Evolutionary conservation across 1,139 yeast genomes (phyloP).

Genomic region (Kodamaea fungicola): DNA sequence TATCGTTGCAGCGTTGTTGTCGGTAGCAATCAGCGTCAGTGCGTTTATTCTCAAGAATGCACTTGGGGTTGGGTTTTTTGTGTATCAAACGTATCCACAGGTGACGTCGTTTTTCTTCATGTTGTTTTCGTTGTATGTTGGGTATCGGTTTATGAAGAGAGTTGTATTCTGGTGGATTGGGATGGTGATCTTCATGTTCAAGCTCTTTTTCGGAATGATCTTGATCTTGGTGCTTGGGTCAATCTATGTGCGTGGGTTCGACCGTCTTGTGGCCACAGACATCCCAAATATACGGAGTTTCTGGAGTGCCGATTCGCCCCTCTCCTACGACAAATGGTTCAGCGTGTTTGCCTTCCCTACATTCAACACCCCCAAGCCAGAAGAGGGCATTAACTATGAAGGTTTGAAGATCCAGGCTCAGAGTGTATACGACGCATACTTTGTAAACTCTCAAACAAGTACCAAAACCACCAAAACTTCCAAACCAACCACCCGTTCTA

Average conservation of each 20-base stretch:
- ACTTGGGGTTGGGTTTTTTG: slow-evolving; percentile 13
- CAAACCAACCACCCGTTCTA: background rate
- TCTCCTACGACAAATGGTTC: too few relatives aligned
- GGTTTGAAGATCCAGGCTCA: slow-evolving; percentile 1
- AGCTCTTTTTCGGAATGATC: slow-evolving; percentile 13
- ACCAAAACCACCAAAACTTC: slow-evolving; percentile 1
- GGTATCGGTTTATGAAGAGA: slow-evolving; percentile 18
- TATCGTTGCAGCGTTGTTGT: slow-evolving; percentile 7
- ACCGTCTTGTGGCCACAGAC: background rate
- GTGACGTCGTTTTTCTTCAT: slow-evolving; percentile 18
- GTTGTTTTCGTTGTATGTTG: slow-evolving; percentile 19
- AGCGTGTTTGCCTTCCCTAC: too few relatives aligned
- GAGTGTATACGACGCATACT: background rate
- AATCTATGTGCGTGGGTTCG: slow-evolving; percentile 17
- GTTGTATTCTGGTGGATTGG: slow-evolving; percentile 26
- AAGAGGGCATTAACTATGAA: background rate
- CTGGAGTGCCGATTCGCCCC: too few relatives aligned
- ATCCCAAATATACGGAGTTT: too few relatives aligned
- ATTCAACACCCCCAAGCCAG: too few relatives aligned
- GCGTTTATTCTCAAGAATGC: slow-evolving; percentile 14
- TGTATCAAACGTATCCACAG: slow-evolving; percentile 24
- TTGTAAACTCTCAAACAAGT: background rate
- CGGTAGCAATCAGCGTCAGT: slow-evolving; percentile 11
- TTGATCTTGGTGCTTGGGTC: slow-evolving; percentile 9
- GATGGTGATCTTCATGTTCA: slow-evolving; percentile 20